Evolutionary conservation across 2,329 filamentous ascomycete genomes (phyloP), one percentile per base, ranked within the genome.

Genomic region (Talaromyces islandicus): DNA sequence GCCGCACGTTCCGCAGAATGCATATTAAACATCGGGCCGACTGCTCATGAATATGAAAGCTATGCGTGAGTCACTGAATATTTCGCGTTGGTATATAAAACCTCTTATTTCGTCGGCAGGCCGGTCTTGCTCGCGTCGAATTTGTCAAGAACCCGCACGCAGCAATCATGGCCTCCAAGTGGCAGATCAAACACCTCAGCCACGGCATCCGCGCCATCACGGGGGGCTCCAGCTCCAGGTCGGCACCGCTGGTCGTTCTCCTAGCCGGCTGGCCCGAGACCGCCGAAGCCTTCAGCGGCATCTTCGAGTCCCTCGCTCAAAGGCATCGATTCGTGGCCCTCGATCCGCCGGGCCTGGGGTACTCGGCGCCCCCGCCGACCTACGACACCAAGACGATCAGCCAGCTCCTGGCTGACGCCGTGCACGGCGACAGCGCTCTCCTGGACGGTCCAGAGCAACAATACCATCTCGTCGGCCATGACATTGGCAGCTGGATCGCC

Each of bases 391-490:
- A 59, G 6, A 63, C 62, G 43, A 60, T 68, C 35, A 68, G 66
- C 63, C 66, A 61, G 46, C 56, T 64, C 38, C 64, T 70, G 56
- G 64, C 64, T 14, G 63, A 66, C 35, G 63, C 64, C 2, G 57
- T 66, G 19, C 51, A 61, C 30, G 56, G 48, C 17, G 43, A 46
- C 48, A 52, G 24, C 24, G 6, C 24, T 10, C 48, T 52, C 12
- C 12, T 29, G 5, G 3, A 48, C 35, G 24, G 21, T 60, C 12
- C 51, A 59, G 62, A 64, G 32, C 54, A 50, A 43, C 56, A 48
- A 3, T 70, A 69, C 58, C 68, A 70, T 62, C 64, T 70, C 1
- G 58, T 70, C 19, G 67, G 67, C 46, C 68, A 70, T 43, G 68
- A 70, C 57, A 64, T 70, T 14, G 68, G 68, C 11, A 65, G 64